Base-by-base conservation (phyloP, 2,329 filamentous ascomycete genomes). In the Cadophora luteo-olivacea region DNA sequence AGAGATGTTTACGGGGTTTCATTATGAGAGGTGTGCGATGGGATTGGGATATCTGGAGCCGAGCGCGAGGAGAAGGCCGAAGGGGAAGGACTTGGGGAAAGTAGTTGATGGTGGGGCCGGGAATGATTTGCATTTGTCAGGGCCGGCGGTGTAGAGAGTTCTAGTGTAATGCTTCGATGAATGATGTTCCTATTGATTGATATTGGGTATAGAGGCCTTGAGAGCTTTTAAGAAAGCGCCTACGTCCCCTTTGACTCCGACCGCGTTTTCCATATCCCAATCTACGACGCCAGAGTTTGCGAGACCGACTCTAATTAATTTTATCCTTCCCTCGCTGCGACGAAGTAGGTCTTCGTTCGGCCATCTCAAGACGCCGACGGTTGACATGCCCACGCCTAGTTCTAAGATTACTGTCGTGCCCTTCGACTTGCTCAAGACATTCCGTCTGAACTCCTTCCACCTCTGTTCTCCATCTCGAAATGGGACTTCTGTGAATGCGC, bases 361-460 rank as follows among this genome's bases (percentile, higher is more conserved):
- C 62, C 62, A 64, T 14, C 62, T 22, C 49, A 64, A 19, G 11
- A 64, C 62, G 19, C 62, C 51, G 9, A 52, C 25, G 7, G 62
- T 57, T 2, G 32, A 55, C 48, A 64, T 52, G 9, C 62, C 62
- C 7, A 64, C 51, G 5, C 62, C 62, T 7, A 64, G 16, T 19
- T 64, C 62, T 8, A 64, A 11, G 1, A 64, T 64, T 0, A 64
- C 62, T 8, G 62, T 64, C 49, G 22, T n/a, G 16, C 25, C 49
- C 16, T 57, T 4, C 3, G 36, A 38, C n/a, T 41, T 52, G 6
- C 52, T 4, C 12, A 48, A 29, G 24, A 45, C 52, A 33, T 48
- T 36, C 12, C 38, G 22, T 14, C 36, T 36, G 38, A 64, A 64
- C 49, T 52, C 49, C 19, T 52, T 52, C 49, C 51, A 64, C 33